These are phyloP conservation scores for Colletotrichum tabaci DNA, from an alignment of 2,329 filamentous ascomycete species.

Conservation along the genomic window DNA sequence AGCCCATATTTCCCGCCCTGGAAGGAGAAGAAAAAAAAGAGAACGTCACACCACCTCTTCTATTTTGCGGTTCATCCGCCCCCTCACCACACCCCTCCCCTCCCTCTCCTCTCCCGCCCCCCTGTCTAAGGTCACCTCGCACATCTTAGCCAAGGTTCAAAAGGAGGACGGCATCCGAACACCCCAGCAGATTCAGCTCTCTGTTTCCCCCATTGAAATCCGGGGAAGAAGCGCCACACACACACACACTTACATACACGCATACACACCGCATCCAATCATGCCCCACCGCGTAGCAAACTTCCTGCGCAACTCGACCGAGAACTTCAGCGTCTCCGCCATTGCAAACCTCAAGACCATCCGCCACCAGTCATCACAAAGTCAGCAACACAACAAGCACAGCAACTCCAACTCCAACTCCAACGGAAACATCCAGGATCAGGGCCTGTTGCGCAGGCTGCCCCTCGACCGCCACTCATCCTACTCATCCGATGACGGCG, in stretches of 20 bases:
- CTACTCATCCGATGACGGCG: slow-evolving; percentile 42
- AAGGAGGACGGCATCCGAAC: slow-evolving; percentile 23
- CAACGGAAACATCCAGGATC: slow-evolving; percentile 24
- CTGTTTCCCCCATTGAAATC: slow-evolving; percentile 15
- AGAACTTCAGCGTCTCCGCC: slow-evolving; percentile 52
- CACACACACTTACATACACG: too few species aligned
- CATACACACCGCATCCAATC: slow-evolving; percentile 41
- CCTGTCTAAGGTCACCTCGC: slow-evolving; percentile 37
- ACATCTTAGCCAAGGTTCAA: slow-evolving; percentile 37
- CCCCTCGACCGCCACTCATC: slow-evolving; percentile 39
- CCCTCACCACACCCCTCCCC: not conserved
- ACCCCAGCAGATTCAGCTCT: slow-evolving; percentile 10
- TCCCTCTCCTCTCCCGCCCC: slow-evolving; percentile 6
- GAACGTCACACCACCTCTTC: slow-evolving; percentile 32
- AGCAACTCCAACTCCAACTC: slow-evolving; percentile 2
- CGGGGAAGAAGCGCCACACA: slow-evolving; percentile 22
- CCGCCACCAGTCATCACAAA: slow-evolving; percentile 44
- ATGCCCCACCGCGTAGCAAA: slow-evolving; percentile 73
- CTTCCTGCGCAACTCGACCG: slow-evolving; percentile 71
- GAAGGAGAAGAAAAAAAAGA: slow-evolving; percentile 2
- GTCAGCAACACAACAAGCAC: slow-evolving; percentile 19
- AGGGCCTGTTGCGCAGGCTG: slow-evolving; percentile 31
- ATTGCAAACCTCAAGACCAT: slow-evolving; percentile 65
- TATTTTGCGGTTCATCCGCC: slow-evolving; percentile 23
- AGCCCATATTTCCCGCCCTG: slow-evolving; percentile 17